Conservation (phyloP, 495 filamentous ascomycete genomes). For the Xylaria venustula region DNA sequence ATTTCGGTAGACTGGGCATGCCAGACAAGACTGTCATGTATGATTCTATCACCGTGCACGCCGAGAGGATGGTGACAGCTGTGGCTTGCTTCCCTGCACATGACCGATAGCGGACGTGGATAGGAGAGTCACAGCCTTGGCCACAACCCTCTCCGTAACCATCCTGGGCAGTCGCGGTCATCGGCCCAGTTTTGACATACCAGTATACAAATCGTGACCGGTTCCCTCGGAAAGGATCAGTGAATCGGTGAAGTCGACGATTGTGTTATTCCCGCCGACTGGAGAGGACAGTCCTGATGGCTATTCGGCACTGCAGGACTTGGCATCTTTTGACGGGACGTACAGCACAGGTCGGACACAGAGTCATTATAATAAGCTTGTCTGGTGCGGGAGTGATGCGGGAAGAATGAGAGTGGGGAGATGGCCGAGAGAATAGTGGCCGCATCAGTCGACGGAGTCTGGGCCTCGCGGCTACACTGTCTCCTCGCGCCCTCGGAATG, state of each 20-base stretch:
- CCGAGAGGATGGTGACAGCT: neutral
- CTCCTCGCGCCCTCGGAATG: constrained; percentile 8
- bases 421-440: neutral
- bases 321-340: neutral
- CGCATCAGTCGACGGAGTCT: neutral
- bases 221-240: neutral
- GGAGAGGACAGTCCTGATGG: neutral
- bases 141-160: neutral
- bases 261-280: neutral
- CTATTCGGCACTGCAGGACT: neutral
- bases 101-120: neutral
- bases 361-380: neutral
- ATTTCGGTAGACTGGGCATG: neutral
- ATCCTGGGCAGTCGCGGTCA: neutral
- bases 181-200: neutral
- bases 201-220: neutral
- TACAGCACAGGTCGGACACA: neutral
- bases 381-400: neutral
- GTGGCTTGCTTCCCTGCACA: neutral
- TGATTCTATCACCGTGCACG: neutral
- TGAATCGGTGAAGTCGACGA: neutral
- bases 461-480: constrained; percentile 9
- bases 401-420: neutral
- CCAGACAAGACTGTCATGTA: neutral
- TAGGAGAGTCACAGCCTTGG: neutral